Conservation (phyloP, 2,329 filamentous ascomycete genomes). For the Metarhizium album region DNA sequence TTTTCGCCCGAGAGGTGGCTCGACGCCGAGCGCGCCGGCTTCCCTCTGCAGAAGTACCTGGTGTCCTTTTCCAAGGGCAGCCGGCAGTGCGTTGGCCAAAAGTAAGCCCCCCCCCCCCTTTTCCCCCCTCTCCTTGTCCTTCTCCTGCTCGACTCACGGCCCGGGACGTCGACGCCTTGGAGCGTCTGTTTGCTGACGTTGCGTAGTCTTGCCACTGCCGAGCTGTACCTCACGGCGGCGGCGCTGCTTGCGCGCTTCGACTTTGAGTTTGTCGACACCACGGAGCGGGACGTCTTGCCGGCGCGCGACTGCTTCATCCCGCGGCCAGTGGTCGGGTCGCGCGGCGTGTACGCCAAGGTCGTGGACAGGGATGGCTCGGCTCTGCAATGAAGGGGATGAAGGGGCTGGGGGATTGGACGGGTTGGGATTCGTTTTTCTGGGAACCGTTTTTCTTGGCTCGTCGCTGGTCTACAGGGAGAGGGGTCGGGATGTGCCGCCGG, state of each 20-base stretch:
- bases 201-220: not conserved
- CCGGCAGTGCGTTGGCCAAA: constrained; percentile 14
- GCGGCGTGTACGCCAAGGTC: not conserved
- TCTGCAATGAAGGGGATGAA: not conserved
- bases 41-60: constrained; percentile 8
- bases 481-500: no score
- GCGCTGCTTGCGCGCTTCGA: not conserved
- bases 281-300: not conserved
- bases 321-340: not conserved
- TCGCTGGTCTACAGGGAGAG: no score
- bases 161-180: no score
- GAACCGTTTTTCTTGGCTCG: no score
- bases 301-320: not conserved
- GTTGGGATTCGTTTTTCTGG: no score
- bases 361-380: not conserved
- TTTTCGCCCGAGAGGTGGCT: constrained; percentile 20
- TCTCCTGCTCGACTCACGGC: no score
- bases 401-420: no score
- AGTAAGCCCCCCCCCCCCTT: no score
- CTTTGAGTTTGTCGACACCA: not conserved
- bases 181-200: no score
- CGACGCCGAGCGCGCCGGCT: not conserved
- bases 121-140: no score
- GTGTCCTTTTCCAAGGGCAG: constrained; percentile 13
- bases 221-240: not conserved